A percentile compares a stretch with the other conserved stretches of the same genome.
phyloP scores from a whole-genome alignment of 1,284 basidiomycete species.

The Tausonia pullulans region DNA sequence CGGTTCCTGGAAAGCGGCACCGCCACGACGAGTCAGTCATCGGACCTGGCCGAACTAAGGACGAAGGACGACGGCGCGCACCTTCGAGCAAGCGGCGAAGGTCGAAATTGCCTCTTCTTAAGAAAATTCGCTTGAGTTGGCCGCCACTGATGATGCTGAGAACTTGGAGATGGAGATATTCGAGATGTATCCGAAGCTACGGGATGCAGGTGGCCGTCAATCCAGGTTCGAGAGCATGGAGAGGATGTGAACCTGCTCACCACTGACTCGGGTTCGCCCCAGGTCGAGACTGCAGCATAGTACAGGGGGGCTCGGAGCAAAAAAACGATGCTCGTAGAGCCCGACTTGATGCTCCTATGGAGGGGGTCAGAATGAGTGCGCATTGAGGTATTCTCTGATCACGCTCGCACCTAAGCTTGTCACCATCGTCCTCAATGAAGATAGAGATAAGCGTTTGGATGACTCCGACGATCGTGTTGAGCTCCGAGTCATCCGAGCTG shows the following conservation, averaged over 20 bases:
- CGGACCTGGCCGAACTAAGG: neutral
- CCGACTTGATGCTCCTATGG: slow-evolving; percentile 54
- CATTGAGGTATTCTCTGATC: neutral
- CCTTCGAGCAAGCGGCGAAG: slow-evolving; percentile 72
- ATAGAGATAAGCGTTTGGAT: slow-evolving; percentile 92
- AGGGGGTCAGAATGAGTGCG: neutral
- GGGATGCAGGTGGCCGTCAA: slow-evolving; percentile 7
- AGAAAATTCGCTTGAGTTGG: slow-evolving; percentile 75
- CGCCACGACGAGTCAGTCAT: neutral
- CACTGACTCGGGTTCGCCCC: slow-evolving; percentile 65
- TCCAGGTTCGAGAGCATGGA: neutral
- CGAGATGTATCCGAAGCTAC: slow-evolving; percentile 85
- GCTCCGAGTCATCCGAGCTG: slow-evolving; percentile 30
- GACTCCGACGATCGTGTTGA: slow-evolving; percentile 71
- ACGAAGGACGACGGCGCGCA: slow-evolving; percentile 28
- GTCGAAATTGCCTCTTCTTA: slow-evolving; percentile 82
- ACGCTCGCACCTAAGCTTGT: slow-evolving; percentile 50
- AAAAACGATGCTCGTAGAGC: slow-evolving; percentile 68
- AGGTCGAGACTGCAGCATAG: slow-evolving; percentile 76
- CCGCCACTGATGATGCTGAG: slow-evolving; percentile 75
- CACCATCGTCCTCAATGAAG: slow-evolving; percentile 63
- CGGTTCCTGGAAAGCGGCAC: slow-evolving; percentile 49
- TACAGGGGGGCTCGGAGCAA: slow-evolving; percentile 76
- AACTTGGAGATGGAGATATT: slow-evolving; percentile 87
- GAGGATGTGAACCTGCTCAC: neutral